phyloP scores from a whole-genome alignment of 2,329 filamentous ascomycete species.

The Xylogone sp. region DNA sequence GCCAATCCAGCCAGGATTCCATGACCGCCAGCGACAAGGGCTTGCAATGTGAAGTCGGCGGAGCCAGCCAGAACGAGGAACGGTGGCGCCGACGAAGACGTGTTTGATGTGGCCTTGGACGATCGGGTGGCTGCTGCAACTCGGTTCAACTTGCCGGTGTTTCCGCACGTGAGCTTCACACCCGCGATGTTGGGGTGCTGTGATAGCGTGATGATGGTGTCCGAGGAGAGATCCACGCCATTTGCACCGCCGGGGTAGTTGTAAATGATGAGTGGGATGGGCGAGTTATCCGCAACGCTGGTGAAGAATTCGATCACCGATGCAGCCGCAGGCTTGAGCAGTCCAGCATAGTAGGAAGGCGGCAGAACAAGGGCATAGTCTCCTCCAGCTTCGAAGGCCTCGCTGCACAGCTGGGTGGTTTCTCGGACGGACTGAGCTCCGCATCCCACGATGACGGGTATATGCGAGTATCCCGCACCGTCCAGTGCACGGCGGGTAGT shows the following conservation, averaged over 20 bases:
- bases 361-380: slow-evolving; percentile 66
- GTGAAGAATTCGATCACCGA: slow-evolving; percentile 57
- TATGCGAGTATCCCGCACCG: slow-evolving; percentile 49
- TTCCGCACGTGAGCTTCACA: slow-evolving; percentile 90
- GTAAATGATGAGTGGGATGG: slow-evolving; percentile 77
- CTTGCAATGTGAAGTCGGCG: slow-evolving; percentile 71
- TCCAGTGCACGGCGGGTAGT: slow-evolving; percentile 59
- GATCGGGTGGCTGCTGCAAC: slow-evolving; percentile 52
- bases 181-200: slow-evolving; percentile 81
- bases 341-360: slow-evolving; percentile 61
- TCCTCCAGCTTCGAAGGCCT: slow-evolving; percentile 58
- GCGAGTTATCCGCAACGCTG: slow-evolving; percentile 61
- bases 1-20: slow-evolving; percentile 70
- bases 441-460: slow-evolving; percentile 65
- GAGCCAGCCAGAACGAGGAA: slow-evolving; percentile 72
- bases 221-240: slow-evolving; percentile 85
- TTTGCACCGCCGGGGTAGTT: slow-evolving; percentile 88
- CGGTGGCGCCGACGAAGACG: slow-evolving; percentile 22
- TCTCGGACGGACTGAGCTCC: slow-evolving; percentile 64
- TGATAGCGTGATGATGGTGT: slow-evolving; percentile 76
- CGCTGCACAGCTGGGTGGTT: slow-evolving; percentile 59
- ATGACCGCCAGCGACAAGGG: slow-evolving; percentile 64
- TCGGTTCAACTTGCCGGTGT: slow-evolving; percentile 59
- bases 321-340: slow-evolving; percentile 51
- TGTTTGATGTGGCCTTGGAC: slow-evolving; percentile 51